Evolutionary conservation across 176 grass and related monocot species (phyloP), one percentile per base, ranked within the genome.

Genomic region (Cenchrus purpureus): DNA sequence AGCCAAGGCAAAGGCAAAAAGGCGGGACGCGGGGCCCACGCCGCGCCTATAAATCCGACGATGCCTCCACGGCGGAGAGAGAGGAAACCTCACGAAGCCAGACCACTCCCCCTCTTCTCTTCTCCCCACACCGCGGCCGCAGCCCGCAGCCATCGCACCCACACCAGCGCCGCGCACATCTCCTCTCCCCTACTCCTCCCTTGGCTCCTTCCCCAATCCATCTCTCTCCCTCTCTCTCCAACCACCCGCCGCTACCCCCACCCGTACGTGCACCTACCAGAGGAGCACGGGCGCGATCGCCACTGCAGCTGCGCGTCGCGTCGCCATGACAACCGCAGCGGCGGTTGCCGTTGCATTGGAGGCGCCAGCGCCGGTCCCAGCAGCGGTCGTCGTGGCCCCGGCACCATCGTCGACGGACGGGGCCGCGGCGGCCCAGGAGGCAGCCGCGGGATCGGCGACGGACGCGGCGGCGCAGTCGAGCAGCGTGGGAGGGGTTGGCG

Each of bases 251-350:
- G 71, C 71, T 31, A 10, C 46, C 46, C 25, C 71, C 25, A 17
- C 48, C 71, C 71, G 13, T 15, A 14, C 48, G 48, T 52, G 28
- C 71, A 52, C 48, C 70, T 9, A 52, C 28, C 62, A 65, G 28
- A 65, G 61, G 61, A 29, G 4, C 11, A 32, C 31, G 1, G 62
- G 40, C 58, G 2, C 61, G 45, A 13, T 48, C 78, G 45, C 61
- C 60, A 10, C 45, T 20, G 1, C 78, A 25, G 25, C 54, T 9
- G n/a, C 68, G 11, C 1, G 53, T 11, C 55, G 1, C 20, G n/a
- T 58, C 52, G 51, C 84, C 78, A 86, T 86, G 85, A 57, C 69
- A n/a, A 10, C 60, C 40, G 28, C 69, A 60, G 78, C 70, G 65
- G 78, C 70, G 65, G 43, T 52, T 0, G 17, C 12, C 56, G 31